A percentile compares a stretch with the other conserved stretches of the same genome.
These are phyloP conservation scores for Tubosaeta sp. DNA, from an alignment of 768 basidiomycete genomes.

Conservation along the genomic window DNA sequence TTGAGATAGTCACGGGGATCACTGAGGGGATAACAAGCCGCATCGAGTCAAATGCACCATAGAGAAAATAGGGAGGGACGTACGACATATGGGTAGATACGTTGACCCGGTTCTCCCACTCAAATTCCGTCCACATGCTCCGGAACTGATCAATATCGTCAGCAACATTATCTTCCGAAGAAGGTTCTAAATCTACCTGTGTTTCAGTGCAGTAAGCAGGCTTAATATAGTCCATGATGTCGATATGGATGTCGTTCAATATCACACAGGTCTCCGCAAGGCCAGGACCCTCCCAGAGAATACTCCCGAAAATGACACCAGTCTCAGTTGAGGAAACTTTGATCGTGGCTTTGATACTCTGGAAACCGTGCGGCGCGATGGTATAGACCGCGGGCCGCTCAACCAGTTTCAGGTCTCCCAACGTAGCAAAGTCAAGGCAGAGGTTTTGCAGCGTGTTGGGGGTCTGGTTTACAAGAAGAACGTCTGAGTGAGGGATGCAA, in stretches of 20 bases:
- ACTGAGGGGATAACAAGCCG: conserved; percentile 33
- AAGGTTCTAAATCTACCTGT: conserved; percentile 48
- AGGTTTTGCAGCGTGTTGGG: conserved; percentile 92
- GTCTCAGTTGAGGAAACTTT: conserved; percentile 98
- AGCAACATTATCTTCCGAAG: neutral
- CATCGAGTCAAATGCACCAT: no score
- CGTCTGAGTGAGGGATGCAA: conserved; percentile 49
- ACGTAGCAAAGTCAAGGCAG: conserved; percentile 93
- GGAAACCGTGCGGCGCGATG: conserved; percentile 94
- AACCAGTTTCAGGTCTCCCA: conserved; percentile 95
- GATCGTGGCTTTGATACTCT: conserved; percentile 97
- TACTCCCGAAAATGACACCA: conserved; percentile 97
- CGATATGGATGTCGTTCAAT: conserved; percentile 94
- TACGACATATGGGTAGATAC: conserved; percentile 80
- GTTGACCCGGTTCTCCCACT: conserved; percentile 99
- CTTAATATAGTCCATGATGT: conserved; percentile 59
- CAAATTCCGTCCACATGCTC: conserved; percentile 99
- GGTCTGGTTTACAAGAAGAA: conserved; percentile 95
- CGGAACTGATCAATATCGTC: conserved; percentile 62
- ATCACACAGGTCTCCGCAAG: conserved; percentile 90
- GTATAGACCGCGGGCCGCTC: conserved; percentile 94
- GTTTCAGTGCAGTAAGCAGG: conserved; percentile 91
- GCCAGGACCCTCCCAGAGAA: conserved; percentile 90
- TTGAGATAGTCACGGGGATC: conserved; percentile 86
- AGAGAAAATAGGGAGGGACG: conserved; percentile 27